Evolutionary conservation across 2,329 filamentous ascomycete species (phyloP), one percentile per base, ranked within the genome.

Genomic region (Epichloe typhina): DNA sequence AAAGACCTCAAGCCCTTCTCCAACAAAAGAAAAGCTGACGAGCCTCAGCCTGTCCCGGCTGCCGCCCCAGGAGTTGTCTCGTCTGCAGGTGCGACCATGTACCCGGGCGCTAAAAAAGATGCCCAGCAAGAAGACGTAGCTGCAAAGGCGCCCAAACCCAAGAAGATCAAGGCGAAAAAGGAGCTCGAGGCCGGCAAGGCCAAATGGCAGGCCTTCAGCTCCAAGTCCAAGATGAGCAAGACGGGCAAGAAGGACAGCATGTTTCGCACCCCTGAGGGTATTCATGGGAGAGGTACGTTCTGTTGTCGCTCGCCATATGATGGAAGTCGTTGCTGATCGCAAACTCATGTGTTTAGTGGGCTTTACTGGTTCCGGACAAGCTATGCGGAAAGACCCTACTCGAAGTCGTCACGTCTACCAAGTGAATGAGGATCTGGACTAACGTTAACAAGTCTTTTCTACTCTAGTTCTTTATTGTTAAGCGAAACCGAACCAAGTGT

Each of bases 171-270:
- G 69, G 87, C 89, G 47, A 93, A 84, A 54, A 93, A 90, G 66
- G 88, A 94, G 64, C 76, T 97, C 23, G 91, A 97, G 71, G 86
- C 83, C 55, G 84, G 86, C 62, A 95, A 95, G 73, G 86, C 72
- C 62, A 95, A 93, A 64, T 98, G 93, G 93, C 86, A 96, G 64
- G 87, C 94, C 56, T 98, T 95, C 67, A 86, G 82, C 57, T 75
- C 77, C 62, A 95, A 94, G 66, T 78, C 76, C 45, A 90, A 88
- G 63, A 72, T 80, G 56, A 79, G 74, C 56, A 84, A 84, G 65
- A 57, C 70, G 4, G 69, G 71, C 41, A 91, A 91, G 72, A 95
- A 95, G 70, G 88, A 95, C 46, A 95, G 88, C 74, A 96, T 96
- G 90, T 96, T 96, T 66, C 83, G 90, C 45, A 96, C 90, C 3